Base-by-base conservation (phyloP, 225 moss, liverwort and hornwort genomes). In the Straminergon stramineum region DNA sequence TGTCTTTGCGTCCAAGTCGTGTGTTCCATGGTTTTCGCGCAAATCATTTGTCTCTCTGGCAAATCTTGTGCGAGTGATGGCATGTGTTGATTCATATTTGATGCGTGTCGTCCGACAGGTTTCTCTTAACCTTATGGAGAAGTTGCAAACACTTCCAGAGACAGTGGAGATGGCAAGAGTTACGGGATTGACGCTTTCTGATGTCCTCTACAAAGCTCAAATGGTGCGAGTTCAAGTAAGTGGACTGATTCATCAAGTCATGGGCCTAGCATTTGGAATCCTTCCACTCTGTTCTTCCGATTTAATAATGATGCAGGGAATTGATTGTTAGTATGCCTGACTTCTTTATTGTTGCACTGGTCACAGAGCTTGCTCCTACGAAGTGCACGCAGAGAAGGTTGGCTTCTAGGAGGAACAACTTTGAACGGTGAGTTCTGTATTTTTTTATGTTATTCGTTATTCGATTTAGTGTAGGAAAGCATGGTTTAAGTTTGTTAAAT, bases 121-220 rank as follows among this genome's bases (percentile, higher is more conserved):
- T 88, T 89, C 93, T 89, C 90, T 95, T 39, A 90, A 91, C 63
- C 92, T 95, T 89, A 93, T 95, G 95, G 93, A 95, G 92, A 92
- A 89, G 84, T 87, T 95, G 89, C 95, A 95, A 91, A 93, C 95
- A 77, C 92, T 95, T 89, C 95, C 95, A 86, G 95, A 95, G 85
- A 95, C 91, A 71, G 91, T 95, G 86, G 95, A 95, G 91, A 95
- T 95, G 95, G 95, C 95, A 83, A 91, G 95, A 86, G 94, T 95
- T 82, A 95, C 95, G 48, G 95, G 95, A 78, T 81, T 95, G 87
- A 92, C 95, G 37, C 95, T 95, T 69, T 91, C 95, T 84, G 95
- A 95, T 81, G 95, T 95, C 84, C 95, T 93, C 85, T 95, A 95
- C 90, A 95, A 95, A 95, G 93, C 95, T 89, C 95, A 95, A 92